Percentiles rank a stretch among this genome's conserved stretches.
Evolutionary conservation across 2,329 filamentous ascomycete genomes (phyloP).

Genomic region (Fusarium pseudoanthophilum): DNA sequence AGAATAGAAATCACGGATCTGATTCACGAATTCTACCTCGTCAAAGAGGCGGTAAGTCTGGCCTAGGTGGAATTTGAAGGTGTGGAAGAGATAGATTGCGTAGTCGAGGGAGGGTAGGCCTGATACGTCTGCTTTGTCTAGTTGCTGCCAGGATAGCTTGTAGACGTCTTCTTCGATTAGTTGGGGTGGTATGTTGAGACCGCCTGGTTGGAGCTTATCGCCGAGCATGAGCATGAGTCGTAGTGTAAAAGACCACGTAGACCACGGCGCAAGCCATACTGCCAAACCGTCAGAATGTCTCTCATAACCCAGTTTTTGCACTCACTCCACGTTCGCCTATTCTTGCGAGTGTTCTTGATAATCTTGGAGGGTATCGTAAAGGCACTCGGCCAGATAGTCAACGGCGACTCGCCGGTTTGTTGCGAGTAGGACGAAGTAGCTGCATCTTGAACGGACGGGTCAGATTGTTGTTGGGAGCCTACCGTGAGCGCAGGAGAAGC

Average conservation of each 20-base stretch:
- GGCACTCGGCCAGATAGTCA: slow-evolving; percentile 46
- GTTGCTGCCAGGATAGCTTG: slow-evolving; percentile 32
- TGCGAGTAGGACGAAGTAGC: slow-evolving; percentile 6
- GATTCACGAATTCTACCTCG: slow-evolving; percentile 45
- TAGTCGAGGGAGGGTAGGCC: slow-evolving; percentile 50
- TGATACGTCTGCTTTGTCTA: slow-evolving; percentile 45
- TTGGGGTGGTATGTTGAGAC: slow-evolving; percentile 29
- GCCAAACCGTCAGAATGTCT: neutral
- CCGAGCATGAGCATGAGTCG: slow-evolving; percentile 48
- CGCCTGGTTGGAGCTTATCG: slow-evolving; percentile 45
- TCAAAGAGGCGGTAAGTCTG: slow-evolving; percentile 52
- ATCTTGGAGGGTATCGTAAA: slow-evolving; percentile 46
- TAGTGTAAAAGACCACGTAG: slow-evolving; percentile 50
- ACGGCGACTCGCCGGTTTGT: slow-evolving; percentile 14
- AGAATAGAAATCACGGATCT: slow-evolving; percentile 43
- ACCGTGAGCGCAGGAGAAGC: slow-evolving; percentile 35
- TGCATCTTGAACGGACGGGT: slow-evolving; percentile 4
- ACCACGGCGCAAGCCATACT: slow-evolving; percentile 49
- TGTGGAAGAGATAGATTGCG: slow-evolving; percentile 48
- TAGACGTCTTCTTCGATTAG: slow-evolving; percentile 48
- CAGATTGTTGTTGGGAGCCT: slow-evolving; percentile 18
- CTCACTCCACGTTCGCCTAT: slow-evolving; percentile 52
- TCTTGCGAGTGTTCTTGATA: slow-evolving; percentile 46
- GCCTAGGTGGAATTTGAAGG: slow-evolving; percentile 53
- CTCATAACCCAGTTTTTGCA: neutral